Percentiles rank a stretch among this genome's conserved stretches.
Evolutionary conservation across 2,329 filamentous ascomycete genomes (phyloP).

Genomic region (Xylaria multiplex): DNA sequence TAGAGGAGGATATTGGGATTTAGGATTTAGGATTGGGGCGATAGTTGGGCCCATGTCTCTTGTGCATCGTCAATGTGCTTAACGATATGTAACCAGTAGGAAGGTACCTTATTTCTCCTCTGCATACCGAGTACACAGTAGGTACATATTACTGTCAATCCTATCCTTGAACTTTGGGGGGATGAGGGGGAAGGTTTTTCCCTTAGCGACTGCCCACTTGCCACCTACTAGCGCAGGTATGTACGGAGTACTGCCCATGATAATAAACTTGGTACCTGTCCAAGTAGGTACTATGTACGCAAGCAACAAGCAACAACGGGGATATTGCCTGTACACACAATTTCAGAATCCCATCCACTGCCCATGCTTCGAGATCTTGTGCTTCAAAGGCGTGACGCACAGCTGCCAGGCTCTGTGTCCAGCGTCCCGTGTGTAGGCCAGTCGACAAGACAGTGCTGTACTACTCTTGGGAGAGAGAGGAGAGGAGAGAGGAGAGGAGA

Average conservation of each 20-base stretch:
- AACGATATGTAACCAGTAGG: not conserved
- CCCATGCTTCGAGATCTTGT: conserved; percentile 26
- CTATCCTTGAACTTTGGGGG: no score
- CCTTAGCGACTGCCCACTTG: no score
- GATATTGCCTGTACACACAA: conserved; percentile 23
- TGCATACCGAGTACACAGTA: no score
- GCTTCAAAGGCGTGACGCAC: conserved; percentile 18
- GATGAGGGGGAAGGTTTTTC: no score
- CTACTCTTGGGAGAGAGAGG: not conserved
- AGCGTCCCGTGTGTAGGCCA: no score
- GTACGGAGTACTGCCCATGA: no score
- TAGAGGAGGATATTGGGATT: no score
- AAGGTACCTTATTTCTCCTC: not conserved
- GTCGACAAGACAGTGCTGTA: not conserved
- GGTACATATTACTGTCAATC: no score
- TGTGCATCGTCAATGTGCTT: not conserved
- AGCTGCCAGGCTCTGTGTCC: not conserved
- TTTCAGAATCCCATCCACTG: conserved; percentile 4
- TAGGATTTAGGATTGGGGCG: not conserved
- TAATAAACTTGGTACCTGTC: not conserved
- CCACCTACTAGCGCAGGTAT: no score
- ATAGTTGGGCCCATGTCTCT: conserved; percentile 6
- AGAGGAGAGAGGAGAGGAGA: not conserved
- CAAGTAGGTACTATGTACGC: not conserved
- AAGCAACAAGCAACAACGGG: conserved; percentile 16